phyloP scores from a whole-genome alignment of 345 rosid species.

The Dimocarpus longan region DNA sequence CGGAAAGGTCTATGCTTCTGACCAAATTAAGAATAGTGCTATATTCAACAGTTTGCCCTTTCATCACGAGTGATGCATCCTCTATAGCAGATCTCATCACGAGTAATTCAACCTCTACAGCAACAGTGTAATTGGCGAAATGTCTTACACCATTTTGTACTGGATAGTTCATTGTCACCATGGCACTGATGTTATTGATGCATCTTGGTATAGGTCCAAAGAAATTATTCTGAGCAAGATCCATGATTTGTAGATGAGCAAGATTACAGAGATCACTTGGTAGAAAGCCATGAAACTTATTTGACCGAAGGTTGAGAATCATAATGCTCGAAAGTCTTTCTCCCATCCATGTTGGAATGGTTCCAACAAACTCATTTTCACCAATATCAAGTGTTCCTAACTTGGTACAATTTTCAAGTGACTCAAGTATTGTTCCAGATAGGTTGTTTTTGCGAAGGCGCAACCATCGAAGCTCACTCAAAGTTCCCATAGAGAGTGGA shows the following conservation, averaged over 20 bases:
- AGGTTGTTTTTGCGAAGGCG: not conserved
- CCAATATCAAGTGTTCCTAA: not conserved
- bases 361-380: not conserved
- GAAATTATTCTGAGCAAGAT: not conserved
- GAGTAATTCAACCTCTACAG: no score
- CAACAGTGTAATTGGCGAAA: no score
- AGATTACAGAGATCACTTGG: not conserved
- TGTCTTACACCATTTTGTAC: not conserved
- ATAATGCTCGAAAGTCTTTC: not conserved
- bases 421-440: not conserved
- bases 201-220: not conserved
- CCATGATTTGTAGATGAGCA: not conserved
- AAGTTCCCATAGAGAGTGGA: not conserved
- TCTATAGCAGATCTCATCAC: no score
- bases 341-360: not conserved
- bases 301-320: not conserved
- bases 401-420: not conserved
- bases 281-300: not conserved
- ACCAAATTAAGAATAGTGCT: slow-evolving; percentile 14
- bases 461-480: not conserved
- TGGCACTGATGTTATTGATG: not conserved
- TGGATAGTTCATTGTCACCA: not conserved
- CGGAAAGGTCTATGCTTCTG: slow-evolving; percentile 27
- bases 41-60: slow-evolving; percentile 28
- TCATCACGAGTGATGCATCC: slow-evolving; percentile 18